Evolutionary conservation across 768 basidiomycete genomes (phyloP).

Genomic region (Lentinula sp.): DNA sequence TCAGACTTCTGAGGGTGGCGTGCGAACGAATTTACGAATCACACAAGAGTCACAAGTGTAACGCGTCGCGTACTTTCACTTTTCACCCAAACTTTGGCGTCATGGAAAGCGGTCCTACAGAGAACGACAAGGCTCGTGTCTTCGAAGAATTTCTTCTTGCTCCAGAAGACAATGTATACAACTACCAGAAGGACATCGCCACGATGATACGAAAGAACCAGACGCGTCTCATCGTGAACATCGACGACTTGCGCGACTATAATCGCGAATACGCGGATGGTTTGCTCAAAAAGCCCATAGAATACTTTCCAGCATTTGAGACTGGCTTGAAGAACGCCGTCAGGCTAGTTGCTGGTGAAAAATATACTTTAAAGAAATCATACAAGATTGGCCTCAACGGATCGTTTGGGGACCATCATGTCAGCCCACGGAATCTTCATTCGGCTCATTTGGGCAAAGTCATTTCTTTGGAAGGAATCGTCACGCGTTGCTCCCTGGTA

Average conservation of each 20-base stretch:
- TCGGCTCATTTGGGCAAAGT: slow-evolving; percentile 90
- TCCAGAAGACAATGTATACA: slow-evolving; percentile 53
- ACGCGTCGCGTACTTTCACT: background rate
- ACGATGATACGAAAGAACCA: slow-evolving; percentile 78
- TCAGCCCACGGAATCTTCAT: slow-evolving; percentile 87
- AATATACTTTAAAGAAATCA: slow-evolving; percentile 75
- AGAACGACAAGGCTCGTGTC: slow-evolving; percentile 64
- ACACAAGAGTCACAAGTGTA: background rate
- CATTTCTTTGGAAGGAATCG: slow-evolving; percentile 97
- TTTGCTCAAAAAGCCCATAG: slow-evolving; percentile 80
- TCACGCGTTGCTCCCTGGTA: slow-evolving; percentile 95
- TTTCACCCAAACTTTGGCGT: slow-evolving; percentile 8
- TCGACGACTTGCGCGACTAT: slow-evolving; percentile 93
- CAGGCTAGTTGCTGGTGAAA: slow-evolving; percentile 63
- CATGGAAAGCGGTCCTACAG: slow-evolving; percentile 30
- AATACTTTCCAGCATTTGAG: slow-evolving; percentile 87
- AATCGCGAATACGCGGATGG: slow-evolving; percentile 85
- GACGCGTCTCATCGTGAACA: slow-evolving; percentile 88
- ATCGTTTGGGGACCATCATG: slow-evolving; percentile 97
- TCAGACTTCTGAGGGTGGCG: too few species aligned
- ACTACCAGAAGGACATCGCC: slow-evolving; percentile 81
- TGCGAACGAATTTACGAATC: background rate
- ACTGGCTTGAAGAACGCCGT: slow-evolving; percentile 73
- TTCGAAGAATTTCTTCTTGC: slow-evolving; percentile 82
- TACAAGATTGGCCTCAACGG: slow-evolving; percentile 91